Evolutionary conservation across 2,329 filamentous ascomycete species (phyloP).

Genomic region (Ciborinia camelliae): DNA sequence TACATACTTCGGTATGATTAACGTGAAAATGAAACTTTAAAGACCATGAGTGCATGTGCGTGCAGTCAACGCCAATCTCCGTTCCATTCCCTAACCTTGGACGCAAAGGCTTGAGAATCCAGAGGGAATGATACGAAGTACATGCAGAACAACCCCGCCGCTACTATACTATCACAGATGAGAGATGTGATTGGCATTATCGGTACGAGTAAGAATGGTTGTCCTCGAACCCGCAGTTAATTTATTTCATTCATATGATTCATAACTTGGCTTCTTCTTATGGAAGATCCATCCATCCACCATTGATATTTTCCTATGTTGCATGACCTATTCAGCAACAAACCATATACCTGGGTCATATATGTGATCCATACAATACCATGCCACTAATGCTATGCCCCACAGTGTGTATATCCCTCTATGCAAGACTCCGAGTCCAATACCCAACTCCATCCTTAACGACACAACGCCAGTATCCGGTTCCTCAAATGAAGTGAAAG

Average conservation of each 20-base stretch:
- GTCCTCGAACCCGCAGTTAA: background rate
- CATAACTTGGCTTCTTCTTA: background rate
- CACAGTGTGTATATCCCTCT: conserved; percentile 3
- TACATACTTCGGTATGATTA: too few species aligned
- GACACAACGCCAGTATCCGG: background rate
- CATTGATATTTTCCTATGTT: background rate
- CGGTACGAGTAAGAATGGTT: background rate
- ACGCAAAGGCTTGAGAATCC: background rate
- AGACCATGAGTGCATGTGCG: background rate
- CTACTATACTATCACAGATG: background rate
- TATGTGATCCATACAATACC: conserved; percentile 2
- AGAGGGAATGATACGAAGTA: background rate
- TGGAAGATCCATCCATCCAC: background rate
- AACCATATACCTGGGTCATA: background rate
- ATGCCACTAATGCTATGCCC: background rate
- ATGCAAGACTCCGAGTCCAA: conserved; percentile 12
- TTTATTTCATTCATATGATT: conserved; percentile 3
- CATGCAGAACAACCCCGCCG: background rate
- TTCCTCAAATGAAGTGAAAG: background rate
- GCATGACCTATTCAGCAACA: background rate
- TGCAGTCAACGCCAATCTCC: background rate
- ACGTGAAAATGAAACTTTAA: background rate
- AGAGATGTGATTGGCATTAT: background rate
- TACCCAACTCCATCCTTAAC: background rate
- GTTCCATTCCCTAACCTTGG: background rate